Percentiles rank a stretch among this genome's conserved stretches.
phyloP scores from a whole-genome alignment of 495 filamentous ascomycete species.

The Cercophora scortea region DNA sequence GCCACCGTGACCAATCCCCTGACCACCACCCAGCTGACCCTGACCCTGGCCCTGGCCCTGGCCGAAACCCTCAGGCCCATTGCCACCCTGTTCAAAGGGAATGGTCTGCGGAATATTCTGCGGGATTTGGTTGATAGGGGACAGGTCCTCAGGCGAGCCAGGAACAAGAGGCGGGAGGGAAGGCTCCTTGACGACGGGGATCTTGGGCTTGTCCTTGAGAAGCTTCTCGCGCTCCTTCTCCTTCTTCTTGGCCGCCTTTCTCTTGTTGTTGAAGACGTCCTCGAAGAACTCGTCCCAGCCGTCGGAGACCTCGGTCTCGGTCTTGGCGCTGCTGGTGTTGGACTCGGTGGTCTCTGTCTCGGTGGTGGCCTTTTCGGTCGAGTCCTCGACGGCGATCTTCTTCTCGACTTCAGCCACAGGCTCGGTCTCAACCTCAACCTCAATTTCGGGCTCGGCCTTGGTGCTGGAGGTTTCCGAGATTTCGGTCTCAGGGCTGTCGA shows the following conservation, averaged over 20 bases:
- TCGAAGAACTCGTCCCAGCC: neutral
- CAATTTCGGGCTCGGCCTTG: neutral
- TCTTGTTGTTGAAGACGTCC: constrained; percentile 1
- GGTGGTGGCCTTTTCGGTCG: neutral
- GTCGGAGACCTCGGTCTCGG: neutral
- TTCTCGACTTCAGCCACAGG: neutral
- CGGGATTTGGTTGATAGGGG: neutral
- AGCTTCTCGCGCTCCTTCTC: neutral
- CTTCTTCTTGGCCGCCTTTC: neutral
- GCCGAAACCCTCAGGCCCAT: neutral
- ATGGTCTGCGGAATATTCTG: neutral
- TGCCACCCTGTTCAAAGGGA: neutral
- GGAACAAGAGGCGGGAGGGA: neutral
- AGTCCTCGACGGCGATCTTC: neutral
- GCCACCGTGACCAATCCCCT: neutral
- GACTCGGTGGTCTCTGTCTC: neutral
- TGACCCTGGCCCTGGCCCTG: no score
- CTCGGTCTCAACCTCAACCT: neutral
- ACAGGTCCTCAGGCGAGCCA: neutral
- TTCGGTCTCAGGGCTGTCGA: neutral
- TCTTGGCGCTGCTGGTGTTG: neutral
- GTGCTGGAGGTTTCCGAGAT: neutral
- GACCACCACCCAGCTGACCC: neutral
- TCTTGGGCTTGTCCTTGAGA: neutral
- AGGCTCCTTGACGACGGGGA: neutral